Conservation (phyloP, 805 yeast genomes). For the Komagataella mondaviorum region DNA sequence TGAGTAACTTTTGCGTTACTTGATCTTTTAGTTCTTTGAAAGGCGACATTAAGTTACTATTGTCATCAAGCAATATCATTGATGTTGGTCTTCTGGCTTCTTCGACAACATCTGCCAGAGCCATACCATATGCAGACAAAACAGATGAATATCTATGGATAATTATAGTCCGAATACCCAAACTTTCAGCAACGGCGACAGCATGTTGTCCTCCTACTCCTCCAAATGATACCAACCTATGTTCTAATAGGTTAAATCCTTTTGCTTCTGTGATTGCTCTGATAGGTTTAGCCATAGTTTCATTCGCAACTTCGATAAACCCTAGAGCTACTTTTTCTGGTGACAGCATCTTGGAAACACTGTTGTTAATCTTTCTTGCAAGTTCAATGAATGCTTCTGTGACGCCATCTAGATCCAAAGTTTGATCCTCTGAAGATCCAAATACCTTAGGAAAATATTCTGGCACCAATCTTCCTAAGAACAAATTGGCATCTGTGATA, state of each 20-base stretch:
- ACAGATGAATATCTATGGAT: slow-evolving; percentile 77
- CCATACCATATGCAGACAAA: slow-evolving; percentile 80
- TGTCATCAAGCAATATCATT: slow-evolving; percentile 19
- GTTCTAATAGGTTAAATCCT: slow-evolving; percentile 55
- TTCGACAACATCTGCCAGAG: slow-evolving; percentile 73
- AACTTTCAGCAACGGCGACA: slow-evolving; percentile 54
- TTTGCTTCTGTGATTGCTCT: slow-evolving; percentile 76
- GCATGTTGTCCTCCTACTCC: slow-evolving; percentile 95
- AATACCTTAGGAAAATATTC: slow-evolving; percentile 71
- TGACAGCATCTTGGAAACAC: slow-evolving; percentile 26
- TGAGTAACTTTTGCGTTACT: slow-evolving; percentile 24
- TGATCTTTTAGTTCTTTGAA: slow-evolving; percentile 28
- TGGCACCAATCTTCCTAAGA: slow-evolving; percentile 59
- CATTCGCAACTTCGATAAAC: slow-evolving; percentile 72
- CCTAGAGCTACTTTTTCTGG: slow-evolving; percentile 69
- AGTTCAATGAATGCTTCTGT: slow-evolving; percentile 35
- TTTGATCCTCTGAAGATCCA: slow-evolving; percentile 68
- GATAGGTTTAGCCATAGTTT: slow-evolving; percentile 84
- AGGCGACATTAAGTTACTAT: slow-evolving; percentile 24
- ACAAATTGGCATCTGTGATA: slow-evolving; percentile 73
- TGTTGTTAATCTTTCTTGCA: slow-evolving; percentile 41
- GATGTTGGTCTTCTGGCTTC: slow-evolving; percentile 71
- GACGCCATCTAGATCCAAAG: slow-evolving; percentile 46
- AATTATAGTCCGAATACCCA: slow-evolving; percentile 57
- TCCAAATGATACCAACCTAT: slow-evolving; percentile 73